phyloP scores from a whole-genome alignment of 352 stramenopile genomes.

The Pseudoperonospora humuli region DNA sequence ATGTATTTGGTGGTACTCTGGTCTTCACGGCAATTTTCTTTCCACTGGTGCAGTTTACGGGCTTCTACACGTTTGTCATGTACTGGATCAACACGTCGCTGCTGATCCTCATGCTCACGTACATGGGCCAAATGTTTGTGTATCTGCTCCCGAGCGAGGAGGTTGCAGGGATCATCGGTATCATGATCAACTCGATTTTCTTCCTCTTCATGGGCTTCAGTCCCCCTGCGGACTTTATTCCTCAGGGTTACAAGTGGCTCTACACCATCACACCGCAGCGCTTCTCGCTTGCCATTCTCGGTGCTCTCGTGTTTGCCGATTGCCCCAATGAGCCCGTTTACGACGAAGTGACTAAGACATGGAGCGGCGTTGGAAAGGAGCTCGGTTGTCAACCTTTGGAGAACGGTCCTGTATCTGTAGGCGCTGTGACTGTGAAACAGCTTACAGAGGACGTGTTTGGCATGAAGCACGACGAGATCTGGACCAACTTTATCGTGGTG shows the following conservation, averaged over 20 bases:
- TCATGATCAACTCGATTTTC: conserved; percentile 20
- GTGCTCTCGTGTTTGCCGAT: conserved; percentile 19
- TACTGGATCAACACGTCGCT: conserved; percentile 30
- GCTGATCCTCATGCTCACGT: conserved; percentile 28
- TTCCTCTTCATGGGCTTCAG: conserved; percentile 28
- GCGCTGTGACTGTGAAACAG: conserved; percentile 29
- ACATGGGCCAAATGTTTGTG: conserved; percentile 32
- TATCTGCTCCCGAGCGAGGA: conserved; percentile 27
- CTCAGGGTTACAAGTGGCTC: conserved; percentile 15
- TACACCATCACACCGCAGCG: conserved; percentile 23
- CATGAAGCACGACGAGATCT: conserved; percentile 46
- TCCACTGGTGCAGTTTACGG: conserved; percentile 33
- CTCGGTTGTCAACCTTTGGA: conserved; percentile 31
- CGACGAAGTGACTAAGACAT: conserved; percentile 20
- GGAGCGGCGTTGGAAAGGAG: conserved; percentile 18
- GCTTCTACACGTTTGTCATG: conserved; percentile 18
- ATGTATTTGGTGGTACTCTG: conserved; percentile 29
- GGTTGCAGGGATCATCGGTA: conserved; percentile 17
- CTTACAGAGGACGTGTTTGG: conserved; percentile 36
- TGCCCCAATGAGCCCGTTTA: conserved; percentile 28
- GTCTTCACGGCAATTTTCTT: conserved; percentile 33
- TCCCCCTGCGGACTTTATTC: conserved; percentile 26
- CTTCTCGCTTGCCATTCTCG: conserved; percentile 25
- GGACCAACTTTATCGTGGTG: conserved; percentile 26
- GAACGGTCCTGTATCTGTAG: conserved; percentile 21